These are phyloP conservation scores for Diaporthe vaccinii DNA, from an alignment of 2,329 filamentous ascomycete species.

Conservation along the genomic window DNA sequence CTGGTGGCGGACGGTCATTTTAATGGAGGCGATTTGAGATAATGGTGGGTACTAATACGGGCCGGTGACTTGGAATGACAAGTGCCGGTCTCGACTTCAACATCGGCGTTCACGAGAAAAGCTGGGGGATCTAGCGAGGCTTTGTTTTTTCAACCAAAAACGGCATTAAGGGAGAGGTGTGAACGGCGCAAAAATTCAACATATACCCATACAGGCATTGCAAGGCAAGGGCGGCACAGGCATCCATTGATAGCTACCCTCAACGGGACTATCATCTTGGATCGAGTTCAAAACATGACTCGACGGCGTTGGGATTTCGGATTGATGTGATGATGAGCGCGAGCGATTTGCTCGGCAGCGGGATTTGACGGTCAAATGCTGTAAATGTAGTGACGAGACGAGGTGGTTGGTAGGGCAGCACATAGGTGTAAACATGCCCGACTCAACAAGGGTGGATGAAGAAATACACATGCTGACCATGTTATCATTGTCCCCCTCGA, in stretches of 20 bases:
- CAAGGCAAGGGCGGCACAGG: conserved; percentile 35
- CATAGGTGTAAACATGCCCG: conserved; percentile 7
- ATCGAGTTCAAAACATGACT: conserved; percentile 36
- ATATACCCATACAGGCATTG: conserved; percentile 44
- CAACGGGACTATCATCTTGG: conserved; percentile 42
- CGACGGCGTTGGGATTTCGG: conserved; percentile 37
- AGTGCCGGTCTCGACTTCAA: conserved; percentile 62
- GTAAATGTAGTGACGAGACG: conserved; percentile 23
- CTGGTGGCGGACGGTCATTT: conserved; percentile 49
- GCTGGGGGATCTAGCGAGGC: conserved; percentile 39
- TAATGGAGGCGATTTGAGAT: conserved; percentile 37
- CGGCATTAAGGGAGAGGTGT: conserved; percentile 36
- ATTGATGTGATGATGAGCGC: conserved; percentile 28
- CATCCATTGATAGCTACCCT: conserved; percentile 41
- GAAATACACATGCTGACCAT: conserved; percentile 10
- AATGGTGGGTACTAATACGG: conserved; percentile 36
- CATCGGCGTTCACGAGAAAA: conserved; percentile 63
- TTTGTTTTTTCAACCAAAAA: conserved; percentile 43
- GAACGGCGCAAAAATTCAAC: conserved; percentile 43
- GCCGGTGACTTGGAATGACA: conserved; percentile 47
- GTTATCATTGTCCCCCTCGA: background rate
- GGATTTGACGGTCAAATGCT: background rate
- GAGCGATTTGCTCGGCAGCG: conserved; percentile 13
- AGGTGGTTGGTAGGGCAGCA: background rate
- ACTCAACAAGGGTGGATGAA: conserved; percentile 6